Base-by-base conservation (phyloP, 345 rosid species). In the Cardamine resedifolia region DNA sequence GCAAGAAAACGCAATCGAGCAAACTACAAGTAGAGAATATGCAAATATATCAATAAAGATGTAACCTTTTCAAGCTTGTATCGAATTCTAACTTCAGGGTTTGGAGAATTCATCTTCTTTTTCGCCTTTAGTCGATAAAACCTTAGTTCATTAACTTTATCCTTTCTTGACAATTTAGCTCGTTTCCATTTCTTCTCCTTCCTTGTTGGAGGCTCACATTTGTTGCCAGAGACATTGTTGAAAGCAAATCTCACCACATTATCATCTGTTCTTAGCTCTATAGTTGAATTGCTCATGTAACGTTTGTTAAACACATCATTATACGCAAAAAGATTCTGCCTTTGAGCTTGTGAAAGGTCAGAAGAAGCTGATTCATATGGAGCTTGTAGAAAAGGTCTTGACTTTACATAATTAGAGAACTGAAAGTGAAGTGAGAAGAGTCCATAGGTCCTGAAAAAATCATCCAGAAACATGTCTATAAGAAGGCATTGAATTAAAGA, bases 41-140 rank as follows among this genome's bases (percentile, higher is more conserved):
- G 31, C 9, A 48, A 19, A 15, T 27, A 49, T 12, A 47, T 11
- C 5, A 50, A 14, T 8, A 49, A 15, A 18, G 33, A 51, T 30
- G 55, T 15, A 70, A 90, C 97, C 98, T 90, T 94, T 59, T 85
- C 96, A 27, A 90, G 96, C 81, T 89, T 94, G 72, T 94, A 94
- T 64, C 86, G 81, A 61, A 94, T 91, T 81, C 98, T 80, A 61
- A 94, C 96, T 88, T 89, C 96, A 15, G 98, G 98, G 66, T 89
- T 93, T 10, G 92, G 91, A 50, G 98, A 93, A 79, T 91, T 94
- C 82, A 86, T 94, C 91, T 89, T 87, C 92, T 84, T 94, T 76
- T 89, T 91, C 47, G 97, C 95, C 85, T 87, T 89, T 11, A 91
- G 82, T 59, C 95, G 89, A 60, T 87, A 91, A 44, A 89, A 88